Conservation (phyloP, 2,329 filamentous ascomycete species). For the Diaporthe sp. region DNA sequence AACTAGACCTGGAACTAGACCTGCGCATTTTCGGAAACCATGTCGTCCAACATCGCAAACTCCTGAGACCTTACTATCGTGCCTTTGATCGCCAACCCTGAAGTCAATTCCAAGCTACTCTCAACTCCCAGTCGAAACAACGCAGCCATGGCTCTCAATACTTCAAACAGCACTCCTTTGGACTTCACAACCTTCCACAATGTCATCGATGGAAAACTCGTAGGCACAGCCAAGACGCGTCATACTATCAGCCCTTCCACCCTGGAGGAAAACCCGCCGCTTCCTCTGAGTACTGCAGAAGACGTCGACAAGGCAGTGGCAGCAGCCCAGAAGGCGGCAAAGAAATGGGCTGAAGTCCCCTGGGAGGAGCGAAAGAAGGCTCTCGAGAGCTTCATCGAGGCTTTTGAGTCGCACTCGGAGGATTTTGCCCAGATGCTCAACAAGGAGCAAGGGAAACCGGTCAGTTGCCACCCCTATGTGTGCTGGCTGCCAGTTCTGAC, state of each 20-base stretch:
- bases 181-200: constrained; percentile 17
- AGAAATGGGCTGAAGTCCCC: background rate
- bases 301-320: constrained; percentile 20
- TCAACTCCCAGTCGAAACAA: background rate
- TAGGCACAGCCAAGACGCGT: background rate
- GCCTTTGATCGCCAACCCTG: background rate
- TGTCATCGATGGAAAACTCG: constrained; percentile 20
- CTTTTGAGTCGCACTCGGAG: background rate
- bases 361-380: constrained; percentile 15
- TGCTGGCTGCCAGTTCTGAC: background rate
- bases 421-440: constrained; percentile 17
- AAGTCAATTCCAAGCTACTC: background rate
- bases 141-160: constrained; percentile 1
- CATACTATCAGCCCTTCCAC: constrained; percentile 15
- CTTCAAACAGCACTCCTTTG: background rate
- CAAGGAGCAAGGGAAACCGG: constrained; percentile 14
- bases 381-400: constrained; percentile 2
- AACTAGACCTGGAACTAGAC: background rate
- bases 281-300: constrained; percentile 9
- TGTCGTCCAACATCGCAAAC: background rate
- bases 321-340: constrained; percentile 9
- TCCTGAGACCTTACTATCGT: background rate
- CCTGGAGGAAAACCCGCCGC: background rate
- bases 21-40: background rate
- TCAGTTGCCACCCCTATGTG: background rate